Evolutionary conservation across 768 basidiomycete genomes (phyloP).

Genomic region (Leucocoprinus leucothites): DNA sequence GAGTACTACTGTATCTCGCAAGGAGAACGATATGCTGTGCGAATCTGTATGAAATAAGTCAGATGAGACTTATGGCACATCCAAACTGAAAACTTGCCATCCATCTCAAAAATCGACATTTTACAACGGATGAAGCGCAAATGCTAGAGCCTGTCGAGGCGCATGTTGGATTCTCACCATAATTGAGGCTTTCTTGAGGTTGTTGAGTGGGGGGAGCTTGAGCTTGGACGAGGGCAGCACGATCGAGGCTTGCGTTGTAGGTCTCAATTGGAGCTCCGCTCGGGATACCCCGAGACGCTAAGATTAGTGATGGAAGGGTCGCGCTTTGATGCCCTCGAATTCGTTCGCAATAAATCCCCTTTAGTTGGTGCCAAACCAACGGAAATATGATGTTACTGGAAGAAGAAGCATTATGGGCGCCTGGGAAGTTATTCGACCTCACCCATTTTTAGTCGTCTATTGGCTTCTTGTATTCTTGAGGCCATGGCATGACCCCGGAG

Average conservation of each 20-base stretch:
- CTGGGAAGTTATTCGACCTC: no score
- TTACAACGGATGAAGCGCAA: constrained; percentile 32
- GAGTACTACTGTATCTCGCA: constrained; percentile 16
- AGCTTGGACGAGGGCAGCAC: background rate
- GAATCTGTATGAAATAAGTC: constrained; percentile 18
- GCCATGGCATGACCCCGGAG: no score
- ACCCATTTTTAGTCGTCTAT: no score
- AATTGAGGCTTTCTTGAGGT: constrained; percentile 40
- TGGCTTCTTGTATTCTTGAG: no score
- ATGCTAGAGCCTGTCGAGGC: constrained; percentile 37
- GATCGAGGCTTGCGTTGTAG: background rate
- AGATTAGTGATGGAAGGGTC: background rate
- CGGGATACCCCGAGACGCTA: background rate
- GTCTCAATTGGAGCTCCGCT: background rate
- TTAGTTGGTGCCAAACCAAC: no score
- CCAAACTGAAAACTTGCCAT: constrained; percentile 44
- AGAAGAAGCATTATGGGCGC: no score
- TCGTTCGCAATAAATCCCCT: no score
- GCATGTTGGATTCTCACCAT: constrained; percentile 47
- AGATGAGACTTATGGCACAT: constrained; percentile 23
- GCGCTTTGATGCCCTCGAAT: no score
- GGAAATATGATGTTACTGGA: no score
- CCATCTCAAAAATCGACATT: constrained; percentile 34
- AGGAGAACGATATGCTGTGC: constrained; percentile 19
- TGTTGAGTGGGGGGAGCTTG: constrained; percentile 10